Conservation (phyloP, 1,284 basidiomycete genomes). For the Ustilago sp. region DNA sequence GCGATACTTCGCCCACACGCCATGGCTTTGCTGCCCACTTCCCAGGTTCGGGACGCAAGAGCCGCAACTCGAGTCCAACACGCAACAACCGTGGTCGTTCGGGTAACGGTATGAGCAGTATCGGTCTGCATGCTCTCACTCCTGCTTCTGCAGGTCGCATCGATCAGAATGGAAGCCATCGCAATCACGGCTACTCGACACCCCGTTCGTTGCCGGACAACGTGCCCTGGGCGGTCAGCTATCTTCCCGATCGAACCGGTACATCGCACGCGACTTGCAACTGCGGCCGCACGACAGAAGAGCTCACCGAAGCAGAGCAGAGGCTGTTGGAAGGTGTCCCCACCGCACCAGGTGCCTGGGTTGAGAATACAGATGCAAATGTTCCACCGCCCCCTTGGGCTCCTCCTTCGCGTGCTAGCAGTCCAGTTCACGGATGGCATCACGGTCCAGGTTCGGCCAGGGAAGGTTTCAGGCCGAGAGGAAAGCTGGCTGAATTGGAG, state of each 20-base stretch:
- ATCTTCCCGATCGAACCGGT: conserved; percentile 62
- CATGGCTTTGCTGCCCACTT: conserved; percentile 52
- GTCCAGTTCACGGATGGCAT: conserved; percentile 52
- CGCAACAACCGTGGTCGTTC: conserved; percentile 39
- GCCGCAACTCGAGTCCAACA: conserved; percentile 50
- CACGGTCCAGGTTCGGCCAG: conserved; percentile 25
- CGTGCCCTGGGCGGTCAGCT: conserved; percentile 62
- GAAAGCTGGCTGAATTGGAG: conserved; percentile 49
- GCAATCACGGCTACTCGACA: conserved; percentile 43
- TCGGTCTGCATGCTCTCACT: conserved; percentile 50
- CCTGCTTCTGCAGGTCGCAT: conserved; percentile 51
- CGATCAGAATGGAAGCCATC: conserved; percentile 45
- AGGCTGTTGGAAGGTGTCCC: conserved; percentile 63
- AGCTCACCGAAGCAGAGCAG: conserved; percentile 63
- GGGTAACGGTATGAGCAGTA: conserved; percentile 42
- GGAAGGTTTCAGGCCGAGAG: conserved; percentile 45
- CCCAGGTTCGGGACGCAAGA: conserved; percentile 42
- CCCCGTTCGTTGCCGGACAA: conserved; percentile 61
- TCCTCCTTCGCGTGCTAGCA: conserved; percentile 57
- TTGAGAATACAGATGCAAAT: conserved; percentile 46
- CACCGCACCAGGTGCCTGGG: conserved; percentile 64
- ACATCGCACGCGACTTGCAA: conserved; percentile 64
- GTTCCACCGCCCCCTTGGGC: conserved; percentile 63
- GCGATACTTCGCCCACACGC: conserved; percentile 57
- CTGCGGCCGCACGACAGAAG: conserved; percentile 62